These are phyloP conservation scores for Hymenoscyphus linearis DNA, from an alignment of 2,329 filamentous ascomycete genomes.

Conservation along the genomic window DNA sequence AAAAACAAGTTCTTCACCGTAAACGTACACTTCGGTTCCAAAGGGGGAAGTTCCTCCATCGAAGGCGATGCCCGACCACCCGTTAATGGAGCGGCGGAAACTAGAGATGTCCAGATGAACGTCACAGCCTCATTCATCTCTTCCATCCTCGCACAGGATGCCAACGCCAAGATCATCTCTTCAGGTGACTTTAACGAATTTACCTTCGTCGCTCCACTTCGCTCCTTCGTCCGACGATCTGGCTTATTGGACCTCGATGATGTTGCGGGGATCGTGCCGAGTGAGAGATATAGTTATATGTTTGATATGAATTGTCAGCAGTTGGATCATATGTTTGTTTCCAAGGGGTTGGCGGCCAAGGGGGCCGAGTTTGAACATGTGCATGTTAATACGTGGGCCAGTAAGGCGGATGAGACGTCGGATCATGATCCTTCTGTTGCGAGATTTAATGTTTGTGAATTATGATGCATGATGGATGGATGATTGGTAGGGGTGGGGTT, in stretches of 20 bases:
- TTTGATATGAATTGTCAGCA: constrained; percentile 66
- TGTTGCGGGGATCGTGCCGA: constrained; percentile 43
- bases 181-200: constrained; percentile 73
- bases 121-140: constrained; percentile 54
- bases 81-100: constrained; percentile 57
- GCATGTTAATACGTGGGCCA: constrained; percentile 66
- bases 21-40: constrained; percentile 64
- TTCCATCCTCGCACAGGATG: constrained; percentile 51
- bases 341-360: constrained; percentile 42
- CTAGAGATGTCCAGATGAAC: constrained; percentile 51
- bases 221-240: constrained; percentile 47
- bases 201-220: constrained; percentile 53
- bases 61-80: constrained; percentile 63
- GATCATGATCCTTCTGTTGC: constrained; percentile 68
- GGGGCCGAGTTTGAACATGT: constrained; percentile 55
- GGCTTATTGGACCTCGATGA: constrained; percentile 59
- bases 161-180: constrained; percentile 51
- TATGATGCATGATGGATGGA: no score
- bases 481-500: no score
- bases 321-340: constrained; percentile 61
- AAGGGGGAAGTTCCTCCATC: constrained; percentile 59
- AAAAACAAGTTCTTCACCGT: constrained; percentile 61
- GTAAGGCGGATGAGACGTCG: constrained; percentile 49
- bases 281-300: constrained; percentile 66
- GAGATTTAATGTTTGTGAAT: constrained; percentile 56